A percentile compares a stretch with the other conserved stretches of the same genome.
Conservation (phyloP, 331 rosid species). For the Quercus phellos region DNA sequence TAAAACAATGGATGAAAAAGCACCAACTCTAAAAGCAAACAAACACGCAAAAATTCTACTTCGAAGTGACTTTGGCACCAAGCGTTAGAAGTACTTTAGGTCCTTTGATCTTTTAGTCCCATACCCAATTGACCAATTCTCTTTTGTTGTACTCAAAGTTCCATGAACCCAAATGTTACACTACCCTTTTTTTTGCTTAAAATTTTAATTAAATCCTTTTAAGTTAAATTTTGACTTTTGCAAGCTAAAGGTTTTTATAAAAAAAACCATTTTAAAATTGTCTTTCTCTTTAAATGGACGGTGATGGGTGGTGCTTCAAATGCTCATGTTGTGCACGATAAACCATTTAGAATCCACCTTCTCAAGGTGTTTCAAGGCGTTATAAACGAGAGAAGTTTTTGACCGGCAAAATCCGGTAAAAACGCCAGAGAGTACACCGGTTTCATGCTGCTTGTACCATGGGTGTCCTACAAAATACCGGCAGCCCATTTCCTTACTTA, state of each 20-base stretch:
- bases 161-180: background rate
- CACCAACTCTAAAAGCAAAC: background rate
- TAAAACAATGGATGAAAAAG: background rate
- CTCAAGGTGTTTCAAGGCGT: background rate
- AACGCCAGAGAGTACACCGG: slow-evolving; percentile 29
- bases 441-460: slow-evolving; percentile 32
- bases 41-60: background rate
- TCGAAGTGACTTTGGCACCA: background rate
- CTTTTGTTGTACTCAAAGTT: background rate
- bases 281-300: slow-evolving; percentile 3
- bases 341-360: slow-evolving; percentile 10
- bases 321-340: slow-evolving; percentile 21
- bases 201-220: too few species aligned
- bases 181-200: background rate
- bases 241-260: background rate
- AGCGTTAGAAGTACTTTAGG: background rate
- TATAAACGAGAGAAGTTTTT: slow-evolving; percentile 1
- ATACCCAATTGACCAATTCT: background rate
- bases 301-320: background rate
- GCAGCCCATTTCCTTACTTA: slow-evolving; percentile 34
- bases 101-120: background rate
- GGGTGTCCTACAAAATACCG: slow-evolving; percentile 54
- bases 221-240: slow-evolving; percentile 14
- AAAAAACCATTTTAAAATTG: slow-evolving; percentile 3
- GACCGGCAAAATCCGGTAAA: slow-evolving; percentile 70